These are phyloP conservation scores for Leccinum longicurvipes DNA, from an alignment of 768 basidiomycete species.

Conservation along the genomic window DNA sequence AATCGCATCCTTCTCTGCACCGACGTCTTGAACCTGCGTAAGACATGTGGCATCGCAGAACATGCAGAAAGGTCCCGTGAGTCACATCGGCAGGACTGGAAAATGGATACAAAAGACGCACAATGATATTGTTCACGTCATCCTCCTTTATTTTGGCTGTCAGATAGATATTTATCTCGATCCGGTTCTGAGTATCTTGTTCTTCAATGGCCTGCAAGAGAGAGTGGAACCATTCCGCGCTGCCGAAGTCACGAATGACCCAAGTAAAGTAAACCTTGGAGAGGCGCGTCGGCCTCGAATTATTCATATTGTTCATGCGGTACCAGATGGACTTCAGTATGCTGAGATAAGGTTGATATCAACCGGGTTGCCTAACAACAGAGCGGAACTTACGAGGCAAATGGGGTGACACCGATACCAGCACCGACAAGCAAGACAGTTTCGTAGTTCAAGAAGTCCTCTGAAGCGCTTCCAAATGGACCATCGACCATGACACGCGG, in stretches of 20 bases:
- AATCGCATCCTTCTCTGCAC: conserved; percentile 88
- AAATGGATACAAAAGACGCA: conserved; percentile 30
- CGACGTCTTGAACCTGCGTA: conserved; percentile 76
- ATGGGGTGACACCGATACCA: conserved; percentile 96
- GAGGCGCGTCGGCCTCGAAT: conserved; percentile 72
- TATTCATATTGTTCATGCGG: conserved; percentile 85
- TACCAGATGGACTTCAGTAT: conserved; percentile 94
- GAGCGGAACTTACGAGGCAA: conserved; percentile 70
- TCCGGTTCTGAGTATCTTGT: conserved; percentile 79
- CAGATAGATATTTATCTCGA: conserved; percentile 93
- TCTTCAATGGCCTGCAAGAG: conserved; percentile 91
- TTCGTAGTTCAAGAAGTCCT: conserved; percentile 90
- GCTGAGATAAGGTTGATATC: conserved; percentile 34
- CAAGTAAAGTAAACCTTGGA: conserved; percentile 93
- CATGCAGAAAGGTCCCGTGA: not conserved
- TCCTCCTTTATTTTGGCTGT: conserved; percentile 90
- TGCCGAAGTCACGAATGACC: conserved; percentile 92
- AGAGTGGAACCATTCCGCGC: conserved; percentile 92
- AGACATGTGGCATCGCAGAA: not conserved
- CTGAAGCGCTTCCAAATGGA: conserved; percentile 89
- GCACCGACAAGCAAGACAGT: conserved; percentile 87
- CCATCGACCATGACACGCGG: conserved; percentile 96
- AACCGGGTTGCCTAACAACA: not conserved
- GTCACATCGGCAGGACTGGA: not conserved
- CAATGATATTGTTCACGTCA: conserved; percentile 91